phyloP scores from a whole-genome alignment of 768 basidiomycete species.

The Brasilioporus rufonigricans region DNA sequence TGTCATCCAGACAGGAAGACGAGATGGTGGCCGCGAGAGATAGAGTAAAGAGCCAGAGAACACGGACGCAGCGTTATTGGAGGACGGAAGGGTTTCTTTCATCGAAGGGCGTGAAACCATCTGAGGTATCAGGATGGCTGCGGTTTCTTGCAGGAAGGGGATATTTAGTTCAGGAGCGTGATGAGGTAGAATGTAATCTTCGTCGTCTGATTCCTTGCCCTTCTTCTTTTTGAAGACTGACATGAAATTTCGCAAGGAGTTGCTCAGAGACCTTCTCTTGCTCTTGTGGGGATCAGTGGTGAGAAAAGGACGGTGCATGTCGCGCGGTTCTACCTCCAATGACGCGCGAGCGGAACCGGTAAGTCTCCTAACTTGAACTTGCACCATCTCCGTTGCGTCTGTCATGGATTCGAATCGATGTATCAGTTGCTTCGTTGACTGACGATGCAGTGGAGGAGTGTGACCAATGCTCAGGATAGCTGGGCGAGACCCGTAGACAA shows the following conservation, averaged over 20 bases:
- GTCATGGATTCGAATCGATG: constrained; percentile 50
- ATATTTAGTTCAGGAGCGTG: constrained; percentile 8
- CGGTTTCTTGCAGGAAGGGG: background rate
- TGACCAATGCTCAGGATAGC: background rate
- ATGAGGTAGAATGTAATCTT: constrained; percentile 11
- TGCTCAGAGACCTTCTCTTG: constrained; percentile 53
- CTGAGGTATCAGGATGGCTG: background rate
- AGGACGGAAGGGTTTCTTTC: background rate
- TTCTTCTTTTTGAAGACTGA: constrained; percentile 57
- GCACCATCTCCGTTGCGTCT: constrained; percentile 6
- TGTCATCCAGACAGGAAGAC: constrained; percentile 47
- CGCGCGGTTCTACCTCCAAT: constrained; percentile 12
- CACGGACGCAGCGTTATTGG: background rate
- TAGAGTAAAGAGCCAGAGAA: constrained; percentile 42
- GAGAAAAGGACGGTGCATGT: constrained; percentile 15
- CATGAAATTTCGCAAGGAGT: constrained; percentile 62
- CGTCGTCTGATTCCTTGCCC: constrained; percentile 28
- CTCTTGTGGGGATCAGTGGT: constrained; percentile 33
- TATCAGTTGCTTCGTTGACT: constrained; percentile 53
- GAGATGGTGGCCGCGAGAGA: constrained; percentile 36
- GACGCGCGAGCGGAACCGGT: constrained; percentile 15
- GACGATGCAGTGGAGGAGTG: constrained; percentile 24
- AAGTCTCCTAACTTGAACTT: constrained; percentile 6
- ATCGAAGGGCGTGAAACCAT: background rate
- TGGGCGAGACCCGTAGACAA: background rate